phyloP scores from a whole-genome alignment of 1,284 basidiomycete genomes.

The Heliocybe sulcata region DNA sequence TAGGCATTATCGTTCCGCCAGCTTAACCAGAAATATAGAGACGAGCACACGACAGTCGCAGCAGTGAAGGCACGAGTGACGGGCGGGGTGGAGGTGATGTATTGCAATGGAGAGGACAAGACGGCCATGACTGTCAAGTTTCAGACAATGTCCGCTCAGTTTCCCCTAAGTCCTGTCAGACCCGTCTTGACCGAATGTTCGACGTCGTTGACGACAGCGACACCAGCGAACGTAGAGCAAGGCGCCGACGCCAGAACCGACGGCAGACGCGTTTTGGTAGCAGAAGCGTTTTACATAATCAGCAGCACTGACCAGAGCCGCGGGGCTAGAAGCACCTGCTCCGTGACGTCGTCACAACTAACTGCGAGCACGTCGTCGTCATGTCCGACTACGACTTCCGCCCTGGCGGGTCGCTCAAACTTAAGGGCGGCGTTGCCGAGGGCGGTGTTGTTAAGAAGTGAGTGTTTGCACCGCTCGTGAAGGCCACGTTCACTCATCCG shows the following conservation, averaged over 20 bases:
- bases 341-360: background rate
- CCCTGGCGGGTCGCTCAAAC: constrained; percentile 84
- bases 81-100: constrained; percentile 66
- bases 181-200: too few species aligned
- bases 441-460: constrained; percentile 81
- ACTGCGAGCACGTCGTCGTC: background rate
- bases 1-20: constrained; percentile 42
- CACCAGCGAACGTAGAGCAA: background rate
- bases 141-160: background rate
- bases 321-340: background rate
- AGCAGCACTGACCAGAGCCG: background rate
- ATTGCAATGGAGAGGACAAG: constrained; percentile 60
- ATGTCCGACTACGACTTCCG: constrained; percentile 85
- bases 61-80: constrained; percentile 76
- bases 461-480: constrained; percentile 19
- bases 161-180: too few species aligned
- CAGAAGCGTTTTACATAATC: background rate
- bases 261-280: background rate
- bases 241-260: background rate
- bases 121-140: constrained; percentile 49
- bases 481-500: constrained; percentile 10
- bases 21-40: constrained; percentile 58
- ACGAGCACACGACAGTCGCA: constrained; percentile 56
- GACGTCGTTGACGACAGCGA: too few species aligned
- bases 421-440: constrained; percentile 77